Base-by-base conservation (phyloP, 2,329 filamentous ascomycete species). In the Penicillium decumbens region DNA sequence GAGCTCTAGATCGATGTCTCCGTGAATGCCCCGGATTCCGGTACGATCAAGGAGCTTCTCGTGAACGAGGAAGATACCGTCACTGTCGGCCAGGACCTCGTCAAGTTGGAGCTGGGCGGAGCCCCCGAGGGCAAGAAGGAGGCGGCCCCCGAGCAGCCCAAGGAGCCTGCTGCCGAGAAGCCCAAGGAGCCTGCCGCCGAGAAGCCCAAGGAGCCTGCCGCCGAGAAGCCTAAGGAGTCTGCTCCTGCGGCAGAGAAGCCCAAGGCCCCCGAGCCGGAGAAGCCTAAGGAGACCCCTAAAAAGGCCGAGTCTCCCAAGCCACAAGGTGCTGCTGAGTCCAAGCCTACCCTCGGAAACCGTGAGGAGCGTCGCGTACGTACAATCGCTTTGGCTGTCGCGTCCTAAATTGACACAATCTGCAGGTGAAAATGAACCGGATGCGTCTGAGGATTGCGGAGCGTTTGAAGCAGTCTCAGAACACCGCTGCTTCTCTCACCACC, bases 361-460 rank as follows among this genome's bases (percentile, higher is more conserved):
- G 89, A 93, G 61, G 92, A 98, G 77, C 86, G 89, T 57, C 84
- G 90, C 54, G 90, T 92, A 82, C 59, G 87, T 76, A 32, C 23
- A 20, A 10, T 10, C 53, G 24, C 12, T 39, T 2, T n/a, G 8
- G 15, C 27, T 9, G 24, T 20, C 29, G 37, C 6, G 18, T 41
- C n/a, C 15, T 12, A 15, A n/a, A 32, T n/a, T 29, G 15, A 7
- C 15, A 24, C 32, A 44, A 55, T 37, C 32, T 37, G 28, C 27
- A 93, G 88, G 89, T 97, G 65, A 98, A 98, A 81, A 98, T 98
- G 93, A 97, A 97, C 79, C 89, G 93, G 58, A 98, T 98, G 93
- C 90, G 93, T 59, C 83, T 97, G 54, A 86, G 93, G 55, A 98
- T 97, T 62, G 89, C 93, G 43, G 93, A 98, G 78, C 90, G 93